Conservation (phyloP, 2,329 filamentous ascomycete genomes). For the Hymenotorrendiella dingleyae region DNA sequence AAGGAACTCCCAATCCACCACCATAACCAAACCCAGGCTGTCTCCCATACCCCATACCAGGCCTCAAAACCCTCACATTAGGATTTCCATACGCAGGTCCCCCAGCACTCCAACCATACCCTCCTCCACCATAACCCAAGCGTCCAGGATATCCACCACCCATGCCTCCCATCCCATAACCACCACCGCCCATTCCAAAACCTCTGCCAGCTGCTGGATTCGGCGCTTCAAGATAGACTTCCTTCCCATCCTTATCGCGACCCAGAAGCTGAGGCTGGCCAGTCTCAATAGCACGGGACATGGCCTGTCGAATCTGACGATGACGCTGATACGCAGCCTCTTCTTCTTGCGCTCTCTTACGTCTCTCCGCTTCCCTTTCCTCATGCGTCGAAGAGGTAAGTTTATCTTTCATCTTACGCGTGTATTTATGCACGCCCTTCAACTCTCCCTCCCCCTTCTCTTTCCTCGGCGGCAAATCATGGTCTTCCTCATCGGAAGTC, state of each 20-base stretch:
- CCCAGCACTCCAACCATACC: constrained; percentile 41
- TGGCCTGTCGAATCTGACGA: constrained; percentile 42
- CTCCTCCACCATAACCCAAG: constrained; percentile 25
- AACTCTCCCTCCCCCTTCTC: constrained; percentile 21
- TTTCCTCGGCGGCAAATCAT: constrained; percentile 18
- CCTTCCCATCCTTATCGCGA: constrained; percentile 45
- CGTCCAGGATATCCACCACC: constrained; percentile 1
- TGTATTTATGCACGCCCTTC: constrained; percentile 38
- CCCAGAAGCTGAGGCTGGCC: constrained; percentile 51
- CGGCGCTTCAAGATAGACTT: constrained; percentile 55
- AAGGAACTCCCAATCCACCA: constrained; percentile 39
- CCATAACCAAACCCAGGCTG: constrained; percentile 39
- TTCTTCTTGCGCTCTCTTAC: constrained; percentile 43
- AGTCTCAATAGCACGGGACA: constrained; percentile 45
- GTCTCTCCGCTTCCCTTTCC: constrained; percentile 43
- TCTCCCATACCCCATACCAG: constrained; percentile 40
- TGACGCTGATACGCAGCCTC: constrained; percentile 46
- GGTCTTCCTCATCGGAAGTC: constrained; percentile 40
- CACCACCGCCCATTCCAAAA: constrained; percentile 23
- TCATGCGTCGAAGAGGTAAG: constrained; percentile 51
- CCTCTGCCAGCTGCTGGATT: no score
- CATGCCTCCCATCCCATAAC: constrained; percentile 8
- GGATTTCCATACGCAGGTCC: constrained; percentile 42
- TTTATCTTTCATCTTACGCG: constrained; percentile 53
- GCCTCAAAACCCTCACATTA: constrained; percentile 43